Percentiles rank a stretch among this genome's conserved stretches.
These are phyloP conservation scores for Boletus sensibilis DNA, from an alignment of 768 basidiomycete species.

Conservation along the genomic window DNA sequence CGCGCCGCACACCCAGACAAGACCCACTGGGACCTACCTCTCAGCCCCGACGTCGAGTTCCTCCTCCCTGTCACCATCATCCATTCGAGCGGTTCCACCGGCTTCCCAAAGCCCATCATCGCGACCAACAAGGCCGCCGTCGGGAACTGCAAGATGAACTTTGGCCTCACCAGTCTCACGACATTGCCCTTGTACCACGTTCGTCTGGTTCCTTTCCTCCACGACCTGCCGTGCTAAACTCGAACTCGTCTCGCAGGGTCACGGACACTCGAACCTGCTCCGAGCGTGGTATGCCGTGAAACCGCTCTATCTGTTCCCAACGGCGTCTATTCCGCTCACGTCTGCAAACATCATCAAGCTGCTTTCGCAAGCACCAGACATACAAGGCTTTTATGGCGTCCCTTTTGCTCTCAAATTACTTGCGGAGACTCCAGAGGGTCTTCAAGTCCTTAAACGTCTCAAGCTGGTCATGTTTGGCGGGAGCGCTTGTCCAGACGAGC, in stretches of 20 bases:
- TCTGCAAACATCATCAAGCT: constrained; percentile 42
- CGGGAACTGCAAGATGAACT: constrained; percentile 36
- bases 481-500: constrained; percentile 51
- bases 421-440: constrained; percentile 47
- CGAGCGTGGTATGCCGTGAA: constrained; percentile 44
- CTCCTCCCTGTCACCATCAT: constrained; percentile 22
- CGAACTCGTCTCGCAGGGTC: constrained; percentile 10
- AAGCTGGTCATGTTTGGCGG: constrained; percentile 53
- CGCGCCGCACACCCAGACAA: constrained; percentile 22
- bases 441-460: constrained; percentile 40
- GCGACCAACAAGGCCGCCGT: constrained; percentile 37
- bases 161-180: constrained; percentile 20
- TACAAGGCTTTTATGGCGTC: constrained; percentile 36
- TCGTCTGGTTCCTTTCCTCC: background rate
- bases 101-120: constrained; percentile 46
- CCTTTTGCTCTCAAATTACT: constrained; percentile 45
- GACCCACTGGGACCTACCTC: constrained; percentile 18
- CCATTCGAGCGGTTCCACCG: constrained; percentile 40
- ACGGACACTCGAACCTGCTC: constrained; percentile 31
- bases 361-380: constrained; percentile 34
- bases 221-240: background rate
- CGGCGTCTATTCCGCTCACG: constrained; percentile 44
- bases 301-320: constrained; percentile 44
- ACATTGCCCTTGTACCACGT: constrained; percentile 37
- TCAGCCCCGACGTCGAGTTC: constrained; percentile 22